These are phyloP conservation scores for Neurospora intermedia DNA, from an alignment of 495 filamentous ascomycete species.

Conservation along the genomic window DNA sequence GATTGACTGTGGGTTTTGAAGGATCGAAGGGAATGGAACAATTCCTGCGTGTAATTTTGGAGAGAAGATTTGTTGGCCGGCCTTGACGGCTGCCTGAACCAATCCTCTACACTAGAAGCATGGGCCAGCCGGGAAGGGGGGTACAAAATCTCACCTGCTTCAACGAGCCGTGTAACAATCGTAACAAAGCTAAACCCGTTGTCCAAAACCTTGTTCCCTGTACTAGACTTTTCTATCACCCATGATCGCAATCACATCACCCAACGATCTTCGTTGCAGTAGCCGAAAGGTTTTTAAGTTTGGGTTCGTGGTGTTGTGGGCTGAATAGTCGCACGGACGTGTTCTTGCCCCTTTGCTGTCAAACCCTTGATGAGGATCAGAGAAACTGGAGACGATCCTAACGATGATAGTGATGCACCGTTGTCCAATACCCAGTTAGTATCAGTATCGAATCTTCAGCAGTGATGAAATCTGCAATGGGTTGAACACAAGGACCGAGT, in stretches of 20 bases:
- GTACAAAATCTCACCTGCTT: neutral
- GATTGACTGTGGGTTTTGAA: neutral
- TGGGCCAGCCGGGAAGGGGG: neutral
- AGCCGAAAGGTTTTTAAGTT: neutral
- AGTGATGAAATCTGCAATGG: neutral
- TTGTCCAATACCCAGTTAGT: neutral
- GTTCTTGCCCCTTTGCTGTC: neutral
- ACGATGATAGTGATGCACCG: neutral
- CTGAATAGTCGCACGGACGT: neutral
- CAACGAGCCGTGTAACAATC: neutral
- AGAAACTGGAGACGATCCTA: neutral
- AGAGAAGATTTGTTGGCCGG: neutral
- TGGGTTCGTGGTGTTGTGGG: neutral
- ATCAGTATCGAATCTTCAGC: neutral
- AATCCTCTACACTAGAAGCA: neutral
- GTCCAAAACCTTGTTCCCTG: neutral
- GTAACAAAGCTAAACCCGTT: neutral
- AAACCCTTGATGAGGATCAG: neutral
- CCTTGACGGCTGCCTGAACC: neutral
- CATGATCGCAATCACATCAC: neutral
- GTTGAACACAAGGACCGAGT: neutral
- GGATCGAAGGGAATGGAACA: neutral
- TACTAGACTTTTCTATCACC: neutral
- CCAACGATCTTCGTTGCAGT: neutral
- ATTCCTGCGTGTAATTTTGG: neutral